Evolutionary conservation across 2,329 filamentous ascomycete genomes (phyloP), one percentile per base, ranked within the genome.

Genomic region (Colletotrichum echinochloae): DNA sequence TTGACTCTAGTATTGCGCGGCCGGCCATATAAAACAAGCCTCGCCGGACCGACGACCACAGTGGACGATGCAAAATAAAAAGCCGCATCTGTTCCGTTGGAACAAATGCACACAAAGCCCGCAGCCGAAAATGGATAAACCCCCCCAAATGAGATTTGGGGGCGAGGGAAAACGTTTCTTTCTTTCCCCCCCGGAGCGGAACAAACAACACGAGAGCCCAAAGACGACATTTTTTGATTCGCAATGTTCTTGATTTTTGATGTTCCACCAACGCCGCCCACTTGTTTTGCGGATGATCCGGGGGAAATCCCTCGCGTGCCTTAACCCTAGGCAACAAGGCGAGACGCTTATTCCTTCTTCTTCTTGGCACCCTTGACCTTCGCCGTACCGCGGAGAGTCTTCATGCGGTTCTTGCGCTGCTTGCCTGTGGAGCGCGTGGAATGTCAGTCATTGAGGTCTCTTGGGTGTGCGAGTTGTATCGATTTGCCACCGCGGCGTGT

Each of bases 321-420:
- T 46, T 71, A 65, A 71, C 67, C 66, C 65, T 66, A 66, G 66
- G 62, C 66, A 60, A 75, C 72, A 72, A 75, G 63, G 76, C 78
- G 79, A 82, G 77, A 77, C 83, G 84, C 86, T 88, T 94, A 94
- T 87, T 94, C 94, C 92, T 98, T 97, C 91, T 97, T 96, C 86
- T 92, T 90, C 88, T 91, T 91, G 83, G 91, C 92, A 85, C 94
- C 94, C 94, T 98, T 98, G 89, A 91, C 91, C 94, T 99, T 99
- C 82, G 94, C 95, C 80, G 94, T 97, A 84, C 96, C 96, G 79
- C 96, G 93, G 85, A 98, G 92, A 83, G 95, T 96, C 94, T 99
- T 98, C 87, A 93, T 91, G 86, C 95, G 91, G 94, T 99, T 99
- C 94, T 99, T 99, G 89, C 96, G 93, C 89, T 98, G 96, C 91